Base-by-base conservation (phyloP, 345 rosid genomes). In the Citrus medica region DNA sequence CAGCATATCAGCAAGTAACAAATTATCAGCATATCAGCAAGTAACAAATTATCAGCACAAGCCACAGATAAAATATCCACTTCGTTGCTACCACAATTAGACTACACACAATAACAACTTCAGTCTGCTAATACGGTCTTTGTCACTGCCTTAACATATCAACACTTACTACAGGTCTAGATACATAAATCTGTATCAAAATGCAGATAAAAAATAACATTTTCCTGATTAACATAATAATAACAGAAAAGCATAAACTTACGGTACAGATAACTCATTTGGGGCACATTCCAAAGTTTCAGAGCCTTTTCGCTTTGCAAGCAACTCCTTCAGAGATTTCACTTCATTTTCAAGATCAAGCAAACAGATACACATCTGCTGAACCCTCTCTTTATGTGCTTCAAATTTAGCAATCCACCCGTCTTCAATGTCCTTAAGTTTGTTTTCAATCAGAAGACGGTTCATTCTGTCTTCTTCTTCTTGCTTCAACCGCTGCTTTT, bases 381-480 rank as follows among this genome's bases (percentile, higher is more conserved):
- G 81, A 70, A 89, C 84, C 3, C 14, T 64, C 22, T 76, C 79
- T 21, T 80, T 80, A 74, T 79, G 76, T 7, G 48, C 82, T 75
- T 88, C 78, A 62, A 91, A 84, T 81, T 70, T 82, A 8, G 10
- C 51, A 59, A 74, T 48, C 83, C 87, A 92, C 17, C 17, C 76
- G 8, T 28, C 79, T 85, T 83, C 93, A 76, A 92, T 85, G 56
- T 88, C 97, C 79, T 85, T 84, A 42, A 92, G 55, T 76, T 85
- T 85, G 67, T 82, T 85, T 83, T 91, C 89, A 32, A 82, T 69
- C 58, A 79, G 48, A 74, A 42, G 32, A 10, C 80, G 80, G 48
- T 71, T 78, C 70, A 79, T 75, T 87, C 86, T 90, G 63, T 89
- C 91, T 83, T 93, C 99, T 83, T 81, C 93, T 87, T 90, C 95